phyloP scores from a whole-genome alignment of 1,284 basidiomycete genomes.

The Farysia itapuensis region DNA sequence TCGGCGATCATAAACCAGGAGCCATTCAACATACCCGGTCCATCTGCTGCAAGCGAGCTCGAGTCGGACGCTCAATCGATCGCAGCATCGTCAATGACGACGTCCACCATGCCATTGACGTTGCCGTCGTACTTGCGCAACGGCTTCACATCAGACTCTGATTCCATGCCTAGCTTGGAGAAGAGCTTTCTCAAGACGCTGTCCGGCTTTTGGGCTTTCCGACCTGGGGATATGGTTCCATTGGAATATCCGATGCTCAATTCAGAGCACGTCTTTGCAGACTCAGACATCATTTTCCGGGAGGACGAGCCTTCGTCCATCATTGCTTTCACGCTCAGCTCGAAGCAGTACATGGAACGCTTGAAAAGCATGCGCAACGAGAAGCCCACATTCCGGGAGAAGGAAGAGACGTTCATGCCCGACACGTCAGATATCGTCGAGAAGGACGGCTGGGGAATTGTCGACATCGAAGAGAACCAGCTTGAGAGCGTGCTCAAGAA shows the following conservation, averaged over 20 bases:
- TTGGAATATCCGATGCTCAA: slow-evolving; percentile 64
- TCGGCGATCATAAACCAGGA: slow-evolving; percentile 27
- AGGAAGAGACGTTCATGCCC: slow-evolving; percentile 61
- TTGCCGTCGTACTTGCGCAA: slow-evolving; percentile 34
- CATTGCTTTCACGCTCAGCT: slow-evolving; percentile 90
- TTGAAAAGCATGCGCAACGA: slow-evolving; percentile 40
- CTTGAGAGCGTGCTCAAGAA: slow-evolving; percentile 46
- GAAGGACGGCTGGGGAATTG: slow-evolving; percentile 32
- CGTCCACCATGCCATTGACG: slow-evolving; percentile 18
- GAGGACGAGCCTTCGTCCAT: slow-evolving; percentile 98
- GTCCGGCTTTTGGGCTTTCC: slow-evolving; percentile 69
- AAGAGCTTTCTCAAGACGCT: slow-evolving; percentile 73
- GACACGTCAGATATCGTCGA: slow-evolving; percentile 65
- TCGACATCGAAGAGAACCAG: slow-evolving; percentile 26
- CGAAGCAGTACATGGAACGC: slow-evolving; percentile 71
- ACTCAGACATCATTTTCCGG: slow-evolving; percentile 82
- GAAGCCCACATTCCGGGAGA: slow-evolving; percentile 16
- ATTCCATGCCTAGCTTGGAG: slow-evolving; percentile 37
- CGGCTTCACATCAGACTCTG: slow-evolving; percentile 32
- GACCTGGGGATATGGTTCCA: slow-evolving; percentile 64
- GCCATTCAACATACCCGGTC: slow-evolving; percentile 12
- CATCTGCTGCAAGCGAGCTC: slow-evolving; percentile 28
- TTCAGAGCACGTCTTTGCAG: slow-evolving; percentile 73
- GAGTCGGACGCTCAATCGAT: slow-evolving; percentile 40
- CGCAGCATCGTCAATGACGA: slow-evolving; percentile 28